Base-by-base conservation (phyloP, 2,329 filamentous ascomycete species). In the Byssochlamys sp. region DNA sequence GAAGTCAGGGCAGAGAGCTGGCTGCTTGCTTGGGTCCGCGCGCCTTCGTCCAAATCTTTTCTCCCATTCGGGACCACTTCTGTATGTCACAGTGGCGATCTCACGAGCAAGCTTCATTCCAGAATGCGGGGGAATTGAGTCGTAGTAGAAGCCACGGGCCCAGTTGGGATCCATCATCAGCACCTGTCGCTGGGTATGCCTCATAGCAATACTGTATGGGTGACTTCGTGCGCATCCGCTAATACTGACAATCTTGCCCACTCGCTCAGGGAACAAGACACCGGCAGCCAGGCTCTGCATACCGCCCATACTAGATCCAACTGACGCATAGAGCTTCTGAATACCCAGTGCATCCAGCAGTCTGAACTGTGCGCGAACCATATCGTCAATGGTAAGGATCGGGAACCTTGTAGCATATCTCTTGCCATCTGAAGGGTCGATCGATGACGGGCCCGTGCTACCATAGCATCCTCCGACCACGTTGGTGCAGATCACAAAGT, bases 121-220 rank as follows among this genome's bases (percentile, higher is more conserved):
- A 0, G 89, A 86, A 69, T 99, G 94, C 0, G 94, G 94, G 1
- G 94, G 94, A 5, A 99, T 85, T 49, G 80, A 78, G 67, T 86
- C 87, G 70, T 96, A 95, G 78, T 97, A 97, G 76, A 92, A 95
- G 1, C 94, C 94, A 35, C 94, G 85, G 64, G 90, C 89, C 94
- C 94, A 99, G 68, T 95, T 91, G 2, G 91, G 91, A 67, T 99
- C 94, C 88, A 96, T 96, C 91, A 99, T 97, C 53, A 99, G 82
- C 0, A 96, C 94, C 77, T 97, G 94, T 28, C 94, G 86, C 75
- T 99, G 94, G 0, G 92, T 96, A 75, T 99, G 94, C 56, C 94
- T 86, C 92, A 99, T 96, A 33, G 94, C 94, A 71, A 99, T 96
- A 73, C 91, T 95, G 77, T 99, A 99, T 0, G 94, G 94, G 71